Percentiles rank a stretch among this genome's conserved stretches.
phyloP scores from a whole-genome alignment of 768 basidiomycete species.

The Chalciporus chontae region DNA sequence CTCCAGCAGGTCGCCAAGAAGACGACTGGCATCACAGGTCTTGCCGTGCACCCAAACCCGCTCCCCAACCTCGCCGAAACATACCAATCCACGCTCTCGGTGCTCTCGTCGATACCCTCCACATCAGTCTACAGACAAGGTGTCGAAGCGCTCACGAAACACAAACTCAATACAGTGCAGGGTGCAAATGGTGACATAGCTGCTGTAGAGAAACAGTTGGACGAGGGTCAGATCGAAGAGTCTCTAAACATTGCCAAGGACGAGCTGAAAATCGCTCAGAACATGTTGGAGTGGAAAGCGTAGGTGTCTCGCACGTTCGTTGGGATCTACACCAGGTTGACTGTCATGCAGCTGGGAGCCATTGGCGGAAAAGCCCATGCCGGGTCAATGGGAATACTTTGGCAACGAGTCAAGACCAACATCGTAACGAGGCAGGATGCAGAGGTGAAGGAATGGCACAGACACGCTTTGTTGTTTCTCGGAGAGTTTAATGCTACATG shows the following conservation, averaged over 20 bases:
- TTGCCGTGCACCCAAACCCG: constrained; percentile 80
- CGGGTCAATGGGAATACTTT: constrained; percentile 87
- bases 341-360: constrained; percentile 72
- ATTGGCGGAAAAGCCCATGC: constrained; percentile 73
- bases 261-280: constrained; percentile 70
- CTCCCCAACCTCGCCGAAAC: constrained; percentile 72
- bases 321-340: constrained; percentile 5
- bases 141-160: constrained; percentile 78
- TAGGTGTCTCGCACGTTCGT: constrained; percentile 42
- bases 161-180: constrained; percentile 73
- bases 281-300: constrained; percentile 97
- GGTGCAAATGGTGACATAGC: constrained; percentile 62
- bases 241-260: constrained; percentile 77
- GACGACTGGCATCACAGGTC: constrained; percentile 84
- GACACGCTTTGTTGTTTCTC: background rate
- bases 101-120: constrained; percentile 67
- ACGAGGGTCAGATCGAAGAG: constrained; percentile 87
- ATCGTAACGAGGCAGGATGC: constrained; percentile 21
- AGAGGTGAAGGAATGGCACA: background rate
- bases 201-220: constrained; percentile 67
- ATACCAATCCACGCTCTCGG: constrained; percentile 73
- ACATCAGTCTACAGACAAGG: constrained; percentile 89
- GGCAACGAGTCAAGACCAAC: constrained; percentile 48
- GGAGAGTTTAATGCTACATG: background rate
- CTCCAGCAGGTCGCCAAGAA: constrained; percentile 61